Evolutionary conservation across 257 asterid genomes (phyloP).

Genomic region (Paraleonurus japonicus): DNA sequence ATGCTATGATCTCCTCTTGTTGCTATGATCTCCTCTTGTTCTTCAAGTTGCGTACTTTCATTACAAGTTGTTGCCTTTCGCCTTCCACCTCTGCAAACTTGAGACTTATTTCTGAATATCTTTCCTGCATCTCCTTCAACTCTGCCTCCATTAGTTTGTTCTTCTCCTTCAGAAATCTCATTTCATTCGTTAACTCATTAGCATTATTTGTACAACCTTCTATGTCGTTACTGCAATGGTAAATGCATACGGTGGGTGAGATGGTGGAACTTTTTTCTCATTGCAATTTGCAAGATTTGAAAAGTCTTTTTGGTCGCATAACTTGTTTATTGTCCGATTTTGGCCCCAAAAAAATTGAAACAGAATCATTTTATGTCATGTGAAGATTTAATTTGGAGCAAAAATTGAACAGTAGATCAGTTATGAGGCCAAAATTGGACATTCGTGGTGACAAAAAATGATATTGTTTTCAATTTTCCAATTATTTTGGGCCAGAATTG

Average conservation of each 20-base stretch:
- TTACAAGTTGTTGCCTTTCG: constrained; percentile 91
- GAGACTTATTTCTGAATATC: constrained; percentile 96
- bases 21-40: constrained; percentile 50
- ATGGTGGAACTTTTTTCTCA: background rate
- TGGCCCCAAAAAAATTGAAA: no score
- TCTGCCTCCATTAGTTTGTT: constrained; percentile 71
- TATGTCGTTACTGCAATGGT: constrained; percentile 31
- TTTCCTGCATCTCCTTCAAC: constrained; percentile 89
- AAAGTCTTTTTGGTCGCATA: no score
- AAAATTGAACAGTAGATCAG: no score
- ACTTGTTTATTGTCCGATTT: no score
- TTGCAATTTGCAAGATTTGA: background rate
- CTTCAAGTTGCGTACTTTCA: constrained; percentile 79
- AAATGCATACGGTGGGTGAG: constrained; percentile 24
- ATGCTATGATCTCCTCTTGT: constrained; percentile 41
- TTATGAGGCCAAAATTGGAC: no score
- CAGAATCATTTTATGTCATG: no score
- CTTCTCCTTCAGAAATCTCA: constrained; percentile 51
- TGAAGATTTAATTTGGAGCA: no score
- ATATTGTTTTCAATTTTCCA: no score
- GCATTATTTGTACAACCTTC: constrained; percentile 7
- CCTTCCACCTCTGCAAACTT: constrained; percentile 99
- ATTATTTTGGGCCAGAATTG: no score
- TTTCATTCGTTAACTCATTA: constrained; percentile 40
- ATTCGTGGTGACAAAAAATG: no score